Conservation (phyloP, 306 rosid genomes). For the Cicer yamashitae region DNA sequence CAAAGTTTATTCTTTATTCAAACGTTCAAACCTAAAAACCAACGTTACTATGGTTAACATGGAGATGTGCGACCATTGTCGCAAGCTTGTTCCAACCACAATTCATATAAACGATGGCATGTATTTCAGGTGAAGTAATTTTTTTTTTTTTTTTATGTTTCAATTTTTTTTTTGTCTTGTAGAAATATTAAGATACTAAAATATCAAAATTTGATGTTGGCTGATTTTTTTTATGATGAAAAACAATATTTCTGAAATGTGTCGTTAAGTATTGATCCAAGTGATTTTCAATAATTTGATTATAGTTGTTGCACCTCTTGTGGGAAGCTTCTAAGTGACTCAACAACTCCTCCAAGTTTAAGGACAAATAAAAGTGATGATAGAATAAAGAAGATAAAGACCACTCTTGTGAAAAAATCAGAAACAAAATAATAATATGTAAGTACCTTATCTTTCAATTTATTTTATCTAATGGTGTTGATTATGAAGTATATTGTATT, state of each 20-base stretch:
- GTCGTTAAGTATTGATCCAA: not conserved
- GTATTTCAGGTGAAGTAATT: not conserved
- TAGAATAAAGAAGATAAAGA: not conserved
- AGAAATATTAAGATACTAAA: too few species aligned
- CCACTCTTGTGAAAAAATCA: not conserved
- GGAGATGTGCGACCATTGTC: constrained; percentile 39
- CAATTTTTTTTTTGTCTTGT: too few species aligned
- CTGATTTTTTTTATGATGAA: too few species aligned
- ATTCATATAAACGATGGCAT: not conserved
- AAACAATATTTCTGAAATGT: not conserved
- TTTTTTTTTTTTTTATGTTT: too few species aligned
- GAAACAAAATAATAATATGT: not conserved
- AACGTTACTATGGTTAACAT: not conserved
- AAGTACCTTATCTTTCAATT: not conserved
- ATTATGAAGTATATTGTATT: too few species aligned
- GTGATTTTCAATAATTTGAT: constrained; percentile 1
- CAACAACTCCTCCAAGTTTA: not conserved
- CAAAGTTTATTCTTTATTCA: too few species aligned
- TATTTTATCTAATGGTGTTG: not conserved
- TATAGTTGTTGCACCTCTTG: constrained; percentile 36
- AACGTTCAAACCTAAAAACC: not conserved
- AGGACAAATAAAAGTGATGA: not conserved
- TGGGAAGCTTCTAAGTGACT: constrained; percentile 39
- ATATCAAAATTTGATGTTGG: not conserved
- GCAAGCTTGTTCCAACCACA: constrained; percentile 4